Conservation (phyloP, 2,329 filamentous ascomycete genomes). For the Lecanicillium sp. region DNA sequence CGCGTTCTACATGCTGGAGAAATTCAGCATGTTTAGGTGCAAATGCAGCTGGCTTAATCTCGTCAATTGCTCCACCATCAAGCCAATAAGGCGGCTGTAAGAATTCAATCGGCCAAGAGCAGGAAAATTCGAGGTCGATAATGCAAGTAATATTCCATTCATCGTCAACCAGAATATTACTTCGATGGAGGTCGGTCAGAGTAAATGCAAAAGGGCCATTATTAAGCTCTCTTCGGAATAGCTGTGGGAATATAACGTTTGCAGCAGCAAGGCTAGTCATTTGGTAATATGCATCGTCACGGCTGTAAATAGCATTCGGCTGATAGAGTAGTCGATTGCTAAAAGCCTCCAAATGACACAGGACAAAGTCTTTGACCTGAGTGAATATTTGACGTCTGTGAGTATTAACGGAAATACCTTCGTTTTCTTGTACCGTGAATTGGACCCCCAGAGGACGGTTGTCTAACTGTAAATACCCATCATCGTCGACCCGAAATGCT, state of each 20-base stretch:
- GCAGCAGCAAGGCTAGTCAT: slow-evolving; percentile 12
- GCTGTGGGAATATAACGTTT: slow-evolving; percentile 9
- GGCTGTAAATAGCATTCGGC: slow-evolving; percentile 12
- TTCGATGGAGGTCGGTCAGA: slow-evolving; percentile 22
- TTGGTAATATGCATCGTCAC: slow-evolving; percentile 10
- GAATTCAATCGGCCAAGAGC: slow-evolving; percentile 19
- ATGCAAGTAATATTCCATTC: slow-evolving; percentile 23
- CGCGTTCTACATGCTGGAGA: slow-evolving; percentile 3
- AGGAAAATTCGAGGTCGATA: slow-evolving; percentile 24
- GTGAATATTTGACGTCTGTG: slow-evolving; percentile 10
- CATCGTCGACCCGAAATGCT: slow-evolving; percentile 18
- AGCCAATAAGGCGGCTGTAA: slow-evolving; percentile 11
- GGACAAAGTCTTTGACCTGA: slow-evolving; percentile 11
- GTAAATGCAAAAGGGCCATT: slow-evolving; percentile 19
- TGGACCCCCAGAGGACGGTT: slow-evolving; percentile 11
- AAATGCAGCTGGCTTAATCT: slow-evolving; percentile 5
- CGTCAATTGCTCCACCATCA: slow-evolving; percentile 22
- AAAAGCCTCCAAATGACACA: slow-evolving; percentile 10
- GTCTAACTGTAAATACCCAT: slow-evolving; percentile 21
- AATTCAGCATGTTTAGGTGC: slow-evolving; percentile 6
- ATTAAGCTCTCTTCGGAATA: slow-evolving; percentile 14
- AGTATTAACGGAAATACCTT: slow-evolving; percentile 11
- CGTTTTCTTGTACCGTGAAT: slow-evolving; percentile 11
- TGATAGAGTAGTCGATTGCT: slow-evolving; percentile 12
- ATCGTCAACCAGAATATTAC: slow-evolving; percentile 25